Percentiles rank a stretch among this genome's conserved stretches.
phyloP scores from a whole-genome alignment of 208 protist species.

The Acanthamoeba castellanii region DNA sequence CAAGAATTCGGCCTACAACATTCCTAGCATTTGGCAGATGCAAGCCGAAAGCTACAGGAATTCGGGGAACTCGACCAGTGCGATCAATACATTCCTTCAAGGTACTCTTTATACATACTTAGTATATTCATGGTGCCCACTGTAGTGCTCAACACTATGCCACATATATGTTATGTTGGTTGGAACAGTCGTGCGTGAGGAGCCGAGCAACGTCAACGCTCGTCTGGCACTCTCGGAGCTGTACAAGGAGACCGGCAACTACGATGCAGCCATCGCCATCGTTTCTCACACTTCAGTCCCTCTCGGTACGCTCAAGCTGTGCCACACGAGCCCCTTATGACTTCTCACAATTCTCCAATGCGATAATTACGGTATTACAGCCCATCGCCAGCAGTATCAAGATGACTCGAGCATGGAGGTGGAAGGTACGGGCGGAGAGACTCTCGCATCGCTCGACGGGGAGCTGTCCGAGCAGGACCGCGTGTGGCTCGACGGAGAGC shows the following conservation, averaged over 20 bases:
- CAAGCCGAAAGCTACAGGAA: conserved; percentile 11
- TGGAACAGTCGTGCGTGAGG: conserved; percentile 8
- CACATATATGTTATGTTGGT: not conserved
- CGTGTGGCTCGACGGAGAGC: conserved; percentile 32
- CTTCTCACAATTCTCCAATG: not conserved
- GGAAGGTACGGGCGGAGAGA: not conserved
- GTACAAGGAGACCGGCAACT: conserved; percentile 60
- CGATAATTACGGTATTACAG: not conserved
- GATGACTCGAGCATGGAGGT: not conserved
- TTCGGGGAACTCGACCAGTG: not conserved
- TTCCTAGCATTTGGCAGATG: conserved; percentile 58
- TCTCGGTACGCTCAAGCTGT: conserved; percentile 8
- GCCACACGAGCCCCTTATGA: not conserved
- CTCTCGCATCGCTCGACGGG: not conserved
- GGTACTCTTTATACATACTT: not conserved
- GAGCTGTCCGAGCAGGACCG: not conserved
- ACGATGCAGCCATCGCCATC: conserved; percentile 58
- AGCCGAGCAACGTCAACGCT: conserved; percentile 67
- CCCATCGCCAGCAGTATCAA: not conserved
- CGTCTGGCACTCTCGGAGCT: conserved; percentile 60
- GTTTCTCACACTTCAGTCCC: conserved; percentile 28
- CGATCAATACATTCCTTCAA: conserved; percentile 16
- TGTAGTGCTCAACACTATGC: not conserved
- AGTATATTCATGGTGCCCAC: not conserved
- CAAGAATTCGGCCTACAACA: conserved; percentile 29